phyloP scores from a whole-genome alignment of 306 rosid species.

The Vigna reflexopilosa region DNA sequence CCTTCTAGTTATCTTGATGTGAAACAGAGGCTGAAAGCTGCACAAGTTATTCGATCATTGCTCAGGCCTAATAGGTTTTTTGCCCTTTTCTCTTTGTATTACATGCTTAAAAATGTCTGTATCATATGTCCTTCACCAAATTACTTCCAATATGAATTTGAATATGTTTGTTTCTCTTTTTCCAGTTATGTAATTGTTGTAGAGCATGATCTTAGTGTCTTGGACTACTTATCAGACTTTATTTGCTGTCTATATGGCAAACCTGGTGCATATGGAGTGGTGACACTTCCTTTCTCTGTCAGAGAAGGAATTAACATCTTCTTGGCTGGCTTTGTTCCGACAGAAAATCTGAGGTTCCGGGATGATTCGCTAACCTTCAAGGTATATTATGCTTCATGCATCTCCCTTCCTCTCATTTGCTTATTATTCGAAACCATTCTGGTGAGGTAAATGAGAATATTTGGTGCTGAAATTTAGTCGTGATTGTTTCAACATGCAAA shows the following conservation, averaged over 20 bases:
- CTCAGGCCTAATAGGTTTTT: slow-evolving; percentile 88
- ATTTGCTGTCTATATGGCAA: slow-evolving; percentile 98
- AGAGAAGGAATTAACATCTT: slow-evolving; percentile 99
- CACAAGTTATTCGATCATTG: slow-evolving; percentile 89
- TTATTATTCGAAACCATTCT: slow-evolving; percentile 14
- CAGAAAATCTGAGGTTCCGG: slow-evolving; percentile 95
- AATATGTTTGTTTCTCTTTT: slow-evolving; percentile 39
- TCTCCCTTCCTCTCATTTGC: slow-evolving; percentile 2
- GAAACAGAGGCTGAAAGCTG: slow-evolving; percentile 96
- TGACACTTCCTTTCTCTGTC: slow-evolving; percentile 98
- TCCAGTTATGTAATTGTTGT: slow-evolving; percentile 98
- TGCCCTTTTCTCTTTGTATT: slow-evolving; percentile 23
- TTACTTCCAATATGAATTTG: slow-evolving; percentile 20
- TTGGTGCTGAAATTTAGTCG: neutral
- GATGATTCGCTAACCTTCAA: slow-evolving; percentile 94
- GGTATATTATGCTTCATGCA: slow-evolving; percentile 50
- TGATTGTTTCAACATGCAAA: slow-evolving; percentile 7
- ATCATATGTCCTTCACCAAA: neutral
- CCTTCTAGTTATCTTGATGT: slow-evolving; percentile 99
- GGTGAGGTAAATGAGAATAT: slow-evolving; percentile 24
- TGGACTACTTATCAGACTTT: slow-evolving; percentile 98
- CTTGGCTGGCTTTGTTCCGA: slow-evolving; percentile 98
- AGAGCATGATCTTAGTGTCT: slow-evolving; percentile 98
- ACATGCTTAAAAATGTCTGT: slow-evolving; percentile 6
- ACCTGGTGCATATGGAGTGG: slow-evolving; percentile 99